Evolutionary conservation across 495 filamentous ascomycete genomes (phyloP), one percentile per base, ranked within the genome.

Genomic region (Oidiodendron maius): DNA sequence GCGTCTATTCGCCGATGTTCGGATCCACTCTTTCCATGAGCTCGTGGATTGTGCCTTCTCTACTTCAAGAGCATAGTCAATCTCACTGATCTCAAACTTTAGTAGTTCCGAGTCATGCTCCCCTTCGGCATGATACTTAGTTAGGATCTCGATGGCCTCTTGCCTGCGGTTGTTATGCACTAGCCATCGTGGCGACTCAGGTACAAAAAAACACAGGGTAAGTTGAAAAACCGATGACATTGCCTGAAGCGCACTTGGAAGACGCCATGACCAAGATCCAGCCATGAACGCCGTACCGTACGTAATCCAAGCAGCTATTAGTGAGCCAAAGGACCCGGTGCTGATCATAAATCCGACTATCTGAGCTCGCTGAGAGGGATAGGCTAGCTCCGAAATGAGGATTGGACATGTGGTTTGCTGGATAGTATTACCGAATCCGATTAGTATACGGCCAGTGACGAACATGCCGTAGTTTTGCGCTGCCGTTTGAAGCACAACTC

Each of bases 141-240:
- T 70, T 18, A 89, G 74, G 11, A 86, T 84, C 8, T 68, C 68
- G 49, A 76, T 75, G 18, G 82, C 86, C 45, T 89, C 85, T 23
- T 78, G 70, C 24, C 77, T 63, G 26, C 81, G 79, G 38, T 80
- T 80, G 44, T 81, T 76, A 28, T 76, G 75, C 11, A 89, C 71
- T 11, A 89, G 68, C 72, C 83, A 89, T 43, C 86, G 77, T 13
- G 86, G 86, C 0, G 85, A 88, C 59, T 90, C 86, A 0, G 84
- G 86, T 1, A 87, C 66, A 66, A 72, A 84, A 16, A 48, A 28
- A 32, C 3, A 20, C 4, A 53, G 12, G 8, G 13, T 37, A 9
- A 49, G 15, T 34, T 43, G 39, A 11, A 44, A 37, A 10, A 53
- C n/a, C 3, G 51, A 44, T 1, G 45, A 49, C 12, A 44, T 34